These are phyloP conservation scores for Ascochyta pisi DNA, from an alignment of 2,329 filamentous ascomycete species.

Conservation along the genomic window DNA sequence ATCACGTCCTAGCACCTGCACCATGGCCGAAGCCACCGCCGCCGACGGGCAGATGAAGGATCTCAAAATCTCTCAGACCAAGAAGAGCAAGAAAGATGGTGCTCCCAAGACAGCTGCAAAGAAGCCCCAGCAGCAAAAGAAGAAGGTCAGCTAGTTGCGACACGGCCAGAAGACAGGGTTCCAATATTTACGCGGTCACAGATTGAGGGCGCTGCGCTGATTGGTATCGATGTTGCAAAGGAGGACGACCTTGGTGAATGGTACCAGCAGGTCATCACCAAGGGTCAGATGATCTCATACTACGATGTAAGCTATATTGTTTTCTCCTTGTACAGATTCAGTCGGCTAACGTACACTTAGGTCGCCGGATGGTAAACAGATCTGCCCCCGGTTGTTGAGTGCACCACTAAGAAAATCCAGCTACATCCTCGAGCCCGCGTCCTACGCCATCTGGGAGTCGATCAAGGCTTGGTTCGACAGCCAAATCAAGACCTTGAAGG, in stretches of 20 bases:
- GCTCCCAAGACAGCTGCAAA: constrained; percentile 40
- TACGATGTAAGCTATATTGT: constrained; percentile 80
- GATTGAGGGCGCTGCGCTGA: constrained; percentile 69
- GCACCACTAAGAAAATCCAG: constrained; percentile 12
- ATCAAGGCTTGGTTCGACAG: constrained; percentile 65
- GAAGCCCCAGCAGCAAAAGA: constrained; percentile 59
- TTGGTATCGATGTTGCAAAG: constrained; percentile 88
- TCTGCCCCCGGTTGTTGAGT: not conserved
- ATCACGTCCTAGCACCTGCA: constrained; percentile 5
- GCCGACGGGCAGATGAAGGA: constrained; percentile 56
- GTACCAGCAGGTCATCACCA: constrained; percentile 98
- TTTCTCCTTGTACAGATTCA: not conserved
- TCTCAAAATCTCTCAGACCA: constrained; percentile 49
- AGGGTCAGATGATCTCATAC: constrained; percentile 97
- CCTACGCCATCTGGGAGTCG: constrained; percentile 72
- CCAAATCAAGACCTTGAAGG: constrained; percentile 87
- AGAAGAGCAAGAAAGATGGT: constrained; percentile 48
- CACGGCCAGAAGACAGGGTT: not conserved
- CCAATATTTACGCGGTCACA: constrained; percentile 37
- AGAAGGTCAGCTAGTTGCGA: constrained; percentile 45
- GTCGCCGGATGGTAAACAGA: constrained; percentile 38
- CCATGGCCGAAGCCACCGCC: constrained; percentile 45
- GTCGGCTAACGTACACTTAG: constrained; percentile 18
- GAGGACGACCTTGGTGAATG: constrained; percentile 87
- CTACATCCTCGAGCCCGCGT: constrained; percentile 78